A percentile compares a stretch with the other conserved stretches of the same genome.
Conservation (phyloP, 1,284 basidiomycete genomes). For the Sporisorium iseilematis-ciliati region DNA sequence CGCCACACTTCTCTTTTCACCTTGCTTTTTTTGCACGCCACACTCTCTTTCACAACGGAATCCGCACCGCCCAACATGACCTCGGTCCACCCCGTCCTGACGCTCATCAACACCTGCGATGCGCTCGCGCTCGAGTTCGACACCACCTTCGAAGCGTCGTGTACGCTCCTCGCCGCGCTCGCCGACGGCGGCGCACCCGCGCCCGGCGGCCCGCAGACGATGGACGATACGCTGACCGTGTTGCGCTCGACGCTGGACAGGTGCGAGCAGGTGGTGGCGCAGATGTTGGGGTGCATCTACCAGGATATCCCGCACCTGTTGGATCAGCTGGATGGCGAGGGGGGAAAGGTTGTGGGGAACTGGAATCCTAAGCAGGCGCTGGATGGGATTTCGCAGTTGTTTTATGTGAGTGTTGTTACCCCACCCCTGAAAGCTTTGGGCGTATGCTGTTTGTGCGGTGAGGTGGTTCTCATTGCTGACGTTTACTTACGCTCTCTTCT, state of each 20-base stretch:
- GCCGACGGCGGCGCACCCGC: neutral
- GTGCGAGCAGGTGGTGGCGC: slow-evolving; percentile 24
- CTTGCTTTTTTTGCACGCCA: neutral
- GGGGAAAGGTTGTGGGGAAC: slow-evolving; percentile 10
- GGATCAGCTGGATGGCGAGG: slow-evolving; percentile 51
- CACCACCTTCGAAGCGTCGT: slow-evolving; percentile 14
- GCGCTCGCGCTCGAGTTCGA: slow-evolving; percentile 32
- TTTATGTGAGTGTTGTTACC: slow-evolving; percentile 67
- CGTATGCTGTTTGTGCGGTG: too few species aligned
- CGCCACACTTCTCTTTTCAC: too few species aligned
- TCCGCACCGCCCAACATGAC: neutral
- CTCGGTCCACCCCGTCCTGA: slow-evolving; percentile 36
- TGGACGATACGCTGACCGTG: slow-evolving; percentile 22
- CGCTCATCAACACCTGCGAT: slow-evolving; percentile 43
- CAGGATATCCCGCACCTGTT: slow-evolving; percentile 45
- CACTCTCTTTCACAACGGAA: too few species aligned
- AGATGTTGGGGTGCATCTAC: slow-evolving; percentile 33
- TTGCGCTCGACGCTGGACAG: slow-evolving; percentile 19
- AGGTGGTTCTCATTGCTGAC: too few species aligned
- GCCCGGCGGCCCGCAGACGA: neutral
- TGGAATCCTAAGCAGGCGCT: slow-evolving; percentile 61
- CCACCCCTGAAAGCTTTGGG: too few species aligned
- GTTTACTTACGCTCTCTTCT: too few species aligned
- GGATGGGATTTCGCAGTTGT: slow-evolving; percentile 53
- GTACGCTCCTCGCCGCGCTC: slow-evolving; percentile 8